Conservation (phyloP, 108 stramenopile species). For the Cyclotella kingstonii region DNA sequence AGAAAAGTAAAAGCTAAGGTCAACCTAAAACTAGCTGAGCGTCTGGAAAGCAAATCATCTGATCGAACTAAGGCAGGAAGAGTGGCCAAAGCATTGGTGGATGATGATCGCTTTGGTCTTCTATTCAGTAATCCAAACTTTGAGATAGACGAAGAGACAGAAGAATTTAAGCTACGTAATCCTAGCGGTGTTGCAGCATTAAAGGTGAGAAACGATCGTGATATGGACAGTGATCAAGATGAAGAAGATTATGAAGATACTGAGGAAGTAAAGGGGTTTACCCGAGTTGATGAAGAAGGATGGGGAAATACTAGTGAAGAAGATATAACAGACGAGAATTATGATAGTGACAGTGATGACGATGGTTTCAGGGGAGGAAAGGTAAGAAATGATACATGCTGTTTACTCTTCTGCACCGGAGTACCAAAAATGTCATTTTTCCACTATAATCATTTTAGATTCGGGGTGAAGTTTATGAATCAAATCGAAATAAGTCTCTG, state of each 20-base stretch:
- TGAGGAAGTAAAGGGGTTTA: constrained; percentile 40
- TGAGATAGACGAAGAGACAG: constrained; percentile 92
- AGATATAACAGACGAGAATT: constrained; percentile 32
- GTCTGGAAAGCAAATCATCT: constrained; percentile 60
- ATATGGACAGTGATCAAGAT: constrained; percentile 85
- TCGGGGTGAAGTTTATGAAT: constrained; percentile 72
- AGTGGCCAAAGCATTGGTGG: constrained; percentile 68
- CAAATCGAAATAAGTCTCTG: constrained; percentile 33
- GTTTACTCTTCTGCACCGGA: not conserved
- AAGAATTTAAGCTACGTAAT: constrained; percentile 92
- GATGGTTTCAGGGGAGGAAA: constrained; percentile 86
- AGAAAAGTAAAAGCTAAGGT: constrained; percentile 59
- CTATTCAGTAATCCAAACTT: constrained; percentile 94
- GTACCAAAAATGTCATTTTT: not conserved
- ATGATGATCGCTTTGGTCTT: constrained; percentile 93
- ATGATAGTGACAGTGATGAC: constrained; percentile 60
- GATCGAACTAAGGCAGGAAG: constrained; percentile 74
- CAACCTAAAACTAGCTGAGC: constrained; percentile 78
- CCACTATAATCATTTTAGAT: constrained; percentile 5
- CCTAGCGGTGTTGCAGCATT: constrained; percentile 85
- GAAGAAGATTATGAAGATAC: constrained; percentile 42
- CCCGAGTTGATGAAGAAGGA: constrained; percentile 27
- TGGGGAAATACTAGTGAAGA: constrained; percentile 46
- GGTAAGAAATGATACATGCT: constrained; percentile 25
- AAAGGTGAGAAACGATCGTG: constrained; percentile 61